These are phyloP conservation scores for Suillus subaureus DNA, from an alignment of 768 basidiomycete genomes.

Conservation along the genomic window DNA sequence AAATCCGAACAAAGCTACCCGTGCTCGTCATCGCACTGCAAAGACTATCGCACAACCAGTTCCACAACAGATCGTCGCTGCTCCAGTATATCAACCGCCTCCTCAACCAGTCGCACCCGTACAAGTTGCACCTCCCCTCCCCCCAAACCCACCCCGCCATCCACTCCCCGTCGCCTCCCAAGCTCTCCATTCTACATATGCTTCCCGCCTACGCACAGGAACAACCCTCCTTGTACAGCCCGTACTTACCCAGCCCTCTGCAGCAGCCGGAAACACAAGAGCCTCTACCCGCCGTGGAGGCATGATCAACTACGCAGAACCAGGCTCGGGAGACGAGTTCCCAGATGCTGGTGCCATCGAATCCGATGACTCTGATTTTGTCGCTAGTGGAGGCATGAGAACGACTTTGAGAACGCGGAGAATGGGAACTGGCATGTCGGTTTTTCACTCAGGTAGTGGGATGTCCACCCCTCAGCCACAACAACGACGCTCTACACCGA, in stretches of 20 bases:
- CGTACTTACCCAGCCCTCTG: slow-evolving; percentile 48
- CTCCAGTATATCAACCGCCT: slow-evolving; percentile 40
- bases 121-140: slow-evolving; percentile 30
- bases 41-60: slow-evolving; percentile 44
- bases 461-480: slow-evolving; percentile 36
- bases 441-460: slow-evolving; percentile 57
- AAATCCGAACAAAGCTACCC: slow-evolving; percentile 49
- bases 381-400: slow-evolving; percentile 64
- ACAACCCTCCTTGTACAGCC: slow-evolving; percentile 91
- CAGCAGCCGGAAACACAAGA: slow-evolving; percentile 38
- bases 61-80: slow-evolving; percentile 36
- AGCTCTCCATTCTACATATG: slow-evolving; percentile 79
- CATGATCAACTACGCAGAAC: slow-evolving; percentile 86
- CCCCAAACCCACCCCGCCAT: slow-evolving; percentile 53
- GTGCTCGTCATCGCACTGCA: slow-evolving; percentile 39
- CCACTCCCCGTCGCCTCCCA: slow-evolving; percentile 67
- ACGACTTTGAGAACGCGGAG: slow-evolving; percentile 53
- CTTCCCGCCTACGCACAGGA: slow-evolving; percentile 90
- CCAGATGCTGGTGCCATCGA: slow-evolving; percentile 82
- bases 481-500: slow-evolving; percentile 8
- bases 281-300: slow-evolving; percentile 60
- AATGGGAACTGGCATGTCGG: slow-evolving; percentile 50
- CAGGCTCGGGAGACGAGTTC: slow-evolving; percentile 80
- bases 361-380: slow-evolving; percentile 82
- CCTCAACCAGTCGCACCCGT: slow-evolving; percentile 27